Conservation (phyloP, 1,284 basidiomycete genomes). For the Cryptococcus sp. region DNA sequence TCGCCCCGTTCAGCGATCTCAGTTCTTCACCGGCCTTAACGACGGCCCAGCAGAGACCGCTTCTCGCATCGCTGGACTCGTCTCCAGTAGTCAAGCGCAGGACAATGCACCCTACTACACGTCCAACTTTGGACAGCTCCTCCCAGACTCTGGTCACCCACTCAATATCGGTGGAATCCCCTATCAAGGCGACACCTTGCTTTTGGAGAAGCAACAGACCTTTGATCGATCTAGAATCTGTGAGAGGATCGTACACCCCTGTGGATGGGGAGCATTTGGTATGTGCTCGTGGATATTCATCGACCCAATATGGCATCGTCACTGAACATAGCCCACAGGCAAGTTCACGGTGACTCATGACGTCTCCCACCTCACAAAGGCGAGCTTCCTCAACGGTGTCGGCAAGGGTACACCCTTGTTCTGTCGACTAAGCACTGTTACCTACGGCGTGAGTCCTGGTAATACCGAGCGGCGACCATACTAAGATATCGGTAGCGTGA, state of each 20-base stretch:
- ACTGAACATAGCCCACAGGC: slow-evolving; percentile 1
- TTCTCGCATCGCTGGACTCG: slow-evolving; percentile 43
- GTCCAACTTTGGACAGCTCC: slow-evolving; percentile 47
- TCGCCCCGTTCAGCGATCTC: slow-evolving; percentile 38
- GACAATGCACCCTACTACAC: slow-evolving; percentile 46
- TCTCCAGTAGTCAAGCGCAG: slow-evolving; percentile 31
- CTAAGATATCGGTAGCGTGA: slow-evolving; percentile 25
- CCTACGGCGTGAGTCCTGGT: slow-evolving; percentile 34
- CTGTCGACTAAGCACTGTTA: slow-evolving; percentile 41
- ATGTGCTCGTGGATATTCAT: background rate
- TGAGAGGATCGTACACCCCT: slow-evolving; percentile 49
- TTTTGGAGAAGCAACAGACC: slow-evolving; percentile 50
- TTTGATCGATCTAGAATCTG: slow-evolving; percentile 44
- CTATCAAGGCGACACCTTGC: slow-evolving; percentile 39
- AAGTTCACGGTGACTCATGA: slow-evolving; percentile 44
- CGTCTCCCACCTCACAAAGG: slow-evolving; percentile 41
- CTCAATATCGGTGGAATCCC: slow-evolving; percentile 49
- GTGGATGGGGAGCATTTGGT: slow-evolving; percentile 47
- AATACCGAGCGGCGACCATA: background rate
- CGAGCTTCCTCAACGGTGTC: slow-evolving; percentile 38
- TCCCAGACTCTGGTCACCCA: slow-evolving; percentile 40
- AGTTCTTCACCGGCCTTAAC: slow-evolving; percentile 46
- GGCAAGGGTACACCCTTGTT: slow-evolving; percentile 37
- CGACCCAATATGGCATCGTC: background rate
- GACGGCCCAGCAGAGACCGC: slow-evolving; percentile 46